phyloP scores from a whole-genome alignment of 257 asterid species.

The Thymus quinquecostatus region DNA sequence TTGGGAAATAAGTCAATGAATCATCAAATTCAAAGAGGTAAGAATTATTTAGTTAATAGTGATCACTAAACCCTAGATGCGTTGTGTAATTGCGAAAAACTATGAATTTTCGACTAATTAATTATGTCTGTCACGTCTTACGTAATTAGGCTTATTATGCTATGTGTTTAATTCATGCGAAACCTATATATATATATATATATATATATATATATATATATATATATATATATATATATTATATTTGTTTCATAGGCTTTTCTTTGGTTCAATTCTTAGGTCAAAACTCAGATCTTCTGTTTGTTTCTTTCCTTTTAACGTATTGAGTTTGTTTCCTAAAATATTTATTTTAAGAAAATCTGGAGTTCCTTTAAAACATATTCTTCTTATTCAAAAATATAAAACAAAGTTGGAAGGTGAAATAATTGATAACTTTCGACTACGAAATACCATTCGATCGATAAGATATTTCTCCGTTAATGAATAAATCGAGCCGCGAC shows the following conservation, averaged over 20 bases:
- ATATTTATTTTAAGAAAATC: too few relatives aligned
- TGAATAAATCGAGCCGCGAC: too few relatives aligned
- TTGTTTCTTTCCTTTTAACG: slow-evolving; percentile 15
- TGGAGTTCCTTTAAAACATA: too few relatives aligned
- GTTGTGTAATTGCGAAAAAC: slow-evolving; percentile 43
- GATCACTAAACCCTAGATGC: slow-evolving; percentile 42
- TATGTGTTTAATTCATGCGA: slow-evolving; percentile 18
- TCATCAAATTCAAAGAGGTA: slow-evolving; percentile 51
- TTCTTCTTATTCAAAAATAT: too few relatives aligned
- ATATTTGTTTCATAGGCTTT: not conserved
- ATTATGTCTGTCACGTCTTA: slow-evolving; percentile 46
- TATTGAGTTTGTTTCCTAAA: not conserved
- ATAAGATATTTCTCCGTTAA: too few relatives aligned
- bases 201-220: too few relatives aligned
- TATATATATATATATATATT: too few relatives aligned
- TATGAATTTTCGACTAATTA: slow-evolving; percentile 1
- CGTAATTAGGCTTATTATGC: slow-evolving; percentile 11
- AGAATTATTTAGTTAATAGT: slow-evolving; percentile 26
- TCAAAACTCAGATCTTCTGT: not conserved
- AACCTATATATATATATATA: not conserved
- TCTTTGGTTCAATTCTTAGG: not conserved
- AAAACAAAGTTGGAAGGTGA: too few relatives aligned
- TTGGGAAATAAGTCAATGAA: slow-evolving; percentile 49
- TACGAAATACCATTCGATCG: too few relatives aligned
- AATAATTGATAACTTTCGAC: too few relatives aligned